Evolutionary conservation across 345 rosid genomes (phyloP).

Genomic region (Moricandia arvensis): DNA sequence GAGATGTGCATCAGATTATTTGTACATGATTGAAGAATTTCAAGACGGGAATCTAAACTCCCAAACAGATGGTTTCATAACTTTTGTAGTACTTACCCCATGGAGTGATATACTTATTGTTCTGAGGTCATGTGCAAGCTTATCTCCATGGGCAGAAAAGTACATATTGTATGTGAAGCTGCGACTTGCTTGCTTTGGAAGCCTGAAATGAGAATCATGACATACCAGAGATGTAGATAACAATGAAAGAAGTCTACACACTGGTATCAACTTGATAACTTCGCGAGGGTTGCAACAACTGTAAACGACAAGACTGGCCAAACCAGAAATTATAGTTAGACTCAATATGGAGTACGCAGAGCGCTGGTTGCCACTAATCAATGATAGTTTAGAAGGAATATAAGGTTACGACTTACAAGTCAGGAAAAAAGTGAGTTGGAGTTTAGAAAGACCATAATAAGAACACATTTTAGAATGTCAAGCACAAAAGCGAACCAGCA

Average conservation of each 20-base stretch:
- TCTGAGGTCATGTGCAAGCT: conserved; percentile 58
- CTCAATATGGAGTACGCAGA: conserved; percentile 52
- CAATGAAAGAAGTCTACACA: conserved; percentile 47
- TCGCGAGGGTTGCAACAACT: conserved; percentile 65
- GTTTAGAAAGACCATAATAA: conserved; percentile 42
- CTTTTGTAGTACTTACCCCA: conserved; percentile 70
- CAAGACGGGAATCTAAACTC: conserved; percentile 77
- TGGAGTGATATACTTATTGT: conserved; percentile 76
- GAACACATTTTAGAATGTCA: conserved; percentile 42
- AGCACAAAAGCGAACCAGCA: conserved; percentile 52
- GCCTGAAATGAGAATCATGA: conserved; percentile 49
- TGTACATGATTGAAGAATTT: conserved; percentile 82
- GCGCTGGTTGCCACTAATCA: conserved; percentile 50
- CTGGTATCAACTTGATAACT: conserved; percentile 60
- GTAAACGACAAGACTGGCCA: conserved; percentile 52
- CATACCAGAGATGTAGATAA: conserved; percentile 31
- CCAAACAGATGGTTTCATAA: conserved; percentile 77
- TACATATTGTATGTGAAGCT: conserved; percentile 81
- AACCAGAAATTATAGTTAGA: conserved; percentile 55
- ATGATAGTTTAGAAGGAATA: conserved; percentile 56
- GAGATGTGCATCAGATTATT: conserved; percentile 68
- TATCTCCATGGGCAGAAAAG: conserved; percentile 85
- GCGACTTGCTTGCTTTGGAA: conserved; percentile 79
- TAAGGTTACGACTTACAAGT: conserved; percentile 42
- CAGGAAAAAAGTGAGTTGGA: conserved; percentile 41